Conservation (phyloP, 208 protist species). For the Naegleria gruberi region DNA sequence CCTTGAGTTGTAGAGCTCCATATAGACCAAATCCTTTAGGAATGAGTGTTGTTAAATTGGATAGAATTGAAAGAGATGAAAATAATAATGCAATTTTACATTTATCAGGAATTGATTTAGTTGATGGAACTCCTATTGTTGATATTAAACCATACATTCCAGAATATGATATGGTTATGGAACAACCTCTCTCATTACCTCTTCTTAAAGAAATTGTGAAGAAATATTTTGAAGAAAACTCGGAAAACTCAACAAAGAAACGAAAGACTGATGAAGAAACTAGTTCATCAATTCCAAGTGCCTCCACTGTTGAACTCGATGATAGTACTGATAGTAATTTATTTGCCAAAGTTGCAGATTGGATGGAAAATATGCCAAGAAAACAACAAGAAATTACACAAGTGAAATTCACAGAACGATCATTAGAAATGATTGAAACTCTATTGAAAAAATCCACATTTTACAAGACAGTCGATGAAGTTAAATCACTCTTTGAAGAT, state of each 20-base stretch:
- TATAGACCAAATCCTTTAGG: slow-evolving; percentile 49
- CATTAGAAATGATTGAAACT: neutral
- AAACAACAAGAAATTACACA: neutral
- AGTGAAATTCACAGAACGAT: neutral
- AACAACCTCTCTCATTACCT: neutral
- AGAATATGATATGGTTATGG: slow-evolving; percentile 13
- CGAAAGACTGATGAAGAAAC: neutral
- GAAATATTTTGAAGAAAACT: neutral
- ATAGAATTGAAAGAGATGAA: slow-evolving; percentile 28
- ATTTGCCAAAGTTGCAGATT: neutral
- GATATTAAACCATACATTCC: slow-evolving; percentile 60
- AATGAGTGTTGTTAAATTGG: slow-evolving; percentile 39
- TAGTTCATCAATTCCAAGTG: neutral
- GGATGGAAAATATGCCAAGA: slow-evolving; percentile 9
- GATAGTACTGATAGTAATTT: neutral
- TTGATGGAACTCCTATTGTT: slow-evolving; percentile 52
- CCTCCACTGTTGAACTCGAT: too few species aligned
- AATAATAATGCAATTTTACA: slow-evolving; percentile 26
- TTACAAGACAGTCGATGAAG: neutral
- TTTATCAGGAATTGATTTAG: slow-evolving; percentile 46
- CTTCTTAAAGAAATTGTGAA: neutral
- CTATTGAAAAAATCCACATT: neutral
- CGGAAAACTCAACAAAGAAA: too few species aligned
- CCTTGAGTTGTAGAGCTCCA: slow-evolving; percentile 48
- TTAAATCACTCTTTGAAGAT: neutral